Conservation (phyloP, 2,329 filamentous ascomycete species). For the Penicillium palitans region DNA sequence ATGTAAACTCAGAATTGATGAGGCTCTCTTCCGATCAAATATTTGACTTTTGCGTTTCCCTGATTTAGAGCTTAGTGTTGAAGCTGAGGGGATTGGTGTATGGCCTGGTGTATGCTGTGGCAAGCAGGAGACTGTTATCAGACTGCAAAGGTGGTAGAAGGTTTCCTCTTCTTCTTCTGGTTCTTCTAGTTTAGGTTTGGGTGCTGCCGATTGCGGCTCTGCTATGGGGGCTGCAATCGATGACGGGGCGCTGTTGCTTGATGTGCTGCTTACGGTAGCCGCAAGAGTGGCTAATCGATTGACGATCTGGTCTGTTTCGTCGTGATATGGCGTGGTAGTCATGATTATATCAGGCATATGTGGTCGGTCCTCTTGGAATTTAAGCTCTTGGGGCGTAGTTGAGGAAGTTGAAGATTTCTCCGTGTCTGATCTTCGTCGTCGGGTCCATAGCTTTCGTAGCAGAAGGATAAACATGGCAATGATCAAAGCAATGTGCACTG, state of each 20-base stretch:
- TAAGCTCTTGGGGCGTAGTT: background rate
- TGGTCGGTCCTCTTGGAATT: background rate
- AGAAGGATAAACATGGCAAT: conserved; percentile 6
- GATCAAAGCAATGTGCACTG: background rate
- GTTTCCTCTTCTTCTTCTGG: conserved; percentile 20
- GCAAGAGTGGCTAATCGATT: conserved; percentile 16
- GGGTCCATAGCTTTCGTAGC: conserved; percentile 5
- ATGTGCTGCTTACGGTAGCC: conserved; percentile 10
- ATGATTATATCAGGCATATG: background rate
- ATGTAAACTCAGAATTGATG: conserved; percentile 21
- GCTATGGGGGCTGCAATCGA: background rate
- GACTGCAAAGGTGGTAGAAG: conserved; percentile 23
- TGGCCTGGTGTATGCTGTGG: conserved; percentile 7
- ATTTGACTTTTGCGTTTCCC: conserved; percentile 1
- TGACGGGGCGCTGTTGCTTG: background rate
- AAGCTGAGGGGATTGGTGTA: background rate
- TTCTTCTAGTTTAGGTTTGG: background rate
- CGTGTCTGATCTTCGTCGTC: background rate
- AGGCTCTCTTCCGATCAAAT: conserved; percentile 19
- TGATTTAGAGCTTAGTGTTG: conserved; percentile 1
- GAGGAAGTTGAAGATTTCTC: background rate
- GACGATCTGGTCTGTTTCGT: conserved; percentile 16
- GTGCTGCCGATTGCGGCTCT: background rate
- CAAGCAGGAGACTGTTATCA: conserved; percentile 22
- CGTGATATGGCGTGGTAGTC: background rate